Percentiles rank a stretch among this genome's conserved stretches.
These are phyloP conservation scores for Cytospora piceae DNA, from an alignment of 2,329 filamentous ascomycete species.

Conservation along the genomic window DNA sequence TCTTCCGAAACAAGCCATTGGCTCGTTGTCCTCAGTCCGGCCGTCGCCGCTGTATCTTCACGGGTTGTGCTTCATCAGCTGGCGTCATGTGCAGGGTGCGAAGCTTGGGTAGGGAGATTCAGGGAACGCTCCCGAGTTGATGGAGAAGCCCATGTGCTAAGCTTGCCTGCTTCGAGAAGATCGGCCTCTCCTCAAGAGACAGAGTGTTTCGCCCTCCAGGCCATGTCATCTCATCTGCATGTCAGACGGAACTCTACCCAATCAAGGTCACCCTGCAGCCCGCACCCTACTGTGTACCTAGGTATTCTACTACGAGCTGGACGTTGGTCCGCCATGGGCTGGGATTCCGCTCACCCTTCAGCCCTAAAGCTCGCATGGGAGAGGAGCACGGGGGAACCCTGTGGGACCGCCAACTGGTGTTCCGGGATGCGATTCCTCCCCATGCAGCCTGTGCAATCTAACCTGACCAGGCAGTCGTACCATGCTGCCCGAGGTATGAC, in stretches of 20 bases:
- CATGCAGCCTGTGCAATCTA: slow-evolving; percentile 11
- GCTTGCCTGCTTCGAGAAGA: neutral
- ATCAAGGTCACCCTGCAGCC: neutral
- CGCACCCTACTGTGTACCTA: neutral
- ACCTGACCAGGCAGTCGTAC: slow-evolving; percentile 26
- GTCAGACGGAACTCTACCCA: neutral
- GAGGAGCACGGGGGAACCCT: slow-evolving; percentile 2
- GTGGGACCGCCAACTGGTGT: slow-evolving; percentile 21
- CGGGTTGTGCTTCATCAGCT: neutral
- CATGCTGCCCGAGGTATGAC: slow-evolving; percentile 13
- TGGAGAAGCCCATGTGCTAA: neutral
- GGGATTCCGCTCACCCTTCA: slow-evolving; percentile 20
- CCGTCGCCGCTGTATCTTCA: neutral
- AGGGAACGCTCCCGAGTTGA: neutral
- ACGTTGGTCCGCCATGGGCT: neutral
- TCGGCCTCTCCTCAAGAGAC: too few species aligned
- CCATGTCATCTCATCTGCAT: neutral
- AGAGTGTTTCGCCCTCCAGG: neutral
- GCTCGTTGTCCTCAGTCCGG: neutral
- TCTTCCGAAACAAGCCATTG: neutral
- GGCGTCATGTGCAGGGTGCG: neutral
- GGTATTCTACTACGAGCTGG: neutral
- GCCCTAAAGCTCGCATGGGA: slow-evolving; percentile 7
- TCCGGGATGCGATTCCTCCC: slow-evolving; percentile 6
- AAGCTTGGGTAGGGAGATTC: neutral